Base-by-base conservation (phyloP, 140 eudicot species). In the Senecio squalidus region DNA sequence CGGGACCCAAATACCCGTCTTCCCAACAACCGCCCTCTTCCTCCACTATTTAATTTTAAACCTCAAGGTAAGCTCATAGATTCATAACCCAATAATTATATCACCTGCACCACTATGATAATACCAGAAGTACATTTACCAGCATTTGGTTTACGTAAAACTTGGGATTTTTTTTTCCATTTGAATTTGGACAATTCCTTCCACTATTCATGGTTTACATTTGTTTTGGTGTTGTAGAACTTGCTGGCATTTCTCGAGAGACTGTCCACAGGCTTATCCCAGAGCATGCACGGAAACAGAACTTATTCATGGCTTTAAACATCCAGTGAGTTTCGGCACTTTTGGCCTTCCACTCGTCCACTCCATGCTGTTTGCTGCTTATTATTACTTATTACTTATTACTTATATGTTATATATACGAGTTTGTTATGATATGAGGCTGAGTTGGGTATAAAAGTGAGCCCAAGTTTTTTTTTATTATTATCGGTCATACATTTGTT, bases 21-120 rank as follows among this genome's bases (percentile, higher is more conserved):
- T 60, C 96, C 96, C 10, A 91, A 86, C 66, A 89, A 90, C 24
- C 96, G 96, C 57, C 98, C 98, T 57, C 98, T 91, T 81, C 98
- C 98, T 69, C 98, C 96, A 40, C 94, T 91, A 47, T 91, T 83
- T 45, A 91, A 83, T 75, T 91, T 80, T 68, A 91, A 86, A 76
- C 78, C 92, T 21, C 88, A 71, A 72, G 98, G 98, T 82, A 81
- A 66, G 49, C 54, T 74, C n/a, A n/a, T n/a, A 22, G 24, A 40
- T 61, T 52, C 55, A 8, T 55, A 66, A 66, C 47, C 48, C 27
- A 38, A 10, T 7, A 20, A n/a, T n/a, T n/a, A n/a, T 1, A 10
- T 54, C 5, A 14, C n/a, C 1, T 5, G 9, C 9, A 10, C 38
- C 38, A 31, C 38, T 10, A 31, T 10, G 38, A 31, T 31, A 10